Percentiles rank a stretch among this genome's conserved stretches.
phyloP scores from a whole-genome alignment of 768 basidiomycete genomes.

The Lentinula sp. region DNA sequence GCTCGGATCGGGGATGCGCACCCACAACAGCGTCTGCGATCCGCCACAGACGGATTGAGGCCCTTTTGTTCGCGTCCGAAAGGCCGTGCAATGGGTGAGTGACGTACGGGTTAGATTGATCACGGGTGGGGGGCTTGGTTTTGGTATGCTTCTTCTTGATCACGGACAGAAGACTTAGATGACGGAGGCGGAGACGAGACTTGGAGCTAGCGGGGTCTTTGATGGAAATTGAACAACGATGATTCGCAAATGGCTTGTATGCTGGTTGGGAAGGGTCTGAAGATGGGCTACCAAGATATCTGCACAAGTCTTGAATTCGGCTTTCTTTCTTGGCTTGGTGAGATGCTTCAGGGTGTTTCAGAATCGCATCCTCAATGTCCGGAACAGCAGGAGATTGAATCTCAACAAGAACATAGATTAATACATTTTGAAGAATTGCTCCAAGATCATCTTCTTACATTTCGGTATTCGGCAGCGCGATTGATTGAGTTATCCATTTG shows the following conservation, averaged over 20 bases:
- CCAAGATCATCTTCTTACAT: not conserved
- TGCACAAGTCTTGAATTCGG: not conserved
- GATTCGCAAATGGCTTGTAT: conserved; percentile 1
- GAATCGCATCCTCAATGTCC: not conserved
- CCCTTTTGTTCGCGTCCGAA: not conserved
- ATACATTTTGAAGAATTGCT: not conserved
- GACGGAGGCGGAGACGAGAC: not conserved
- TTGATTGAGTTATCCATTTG: not conserved
- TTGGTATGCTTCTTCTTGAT: not conserved
- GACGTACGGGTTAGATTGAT: not conserved
- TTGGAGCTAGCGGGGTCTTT: not conserved
- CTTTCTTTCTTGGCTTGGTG: not conserved
- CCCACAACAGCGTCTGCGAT: not conserved
- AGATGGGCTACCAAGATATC: not conserved
- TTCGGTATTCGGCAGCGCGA: not conserved
- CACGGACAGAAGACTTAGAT: not conserved
- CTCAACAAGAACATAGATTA: not conserved
- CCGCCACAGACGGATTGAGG: not conserved
- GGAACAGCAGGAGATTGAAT: not conserved
- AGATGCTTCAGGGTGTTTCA: not conserved
- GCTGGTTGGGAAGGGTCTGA: not conserved
- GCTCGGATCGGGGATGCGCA: not conserved
- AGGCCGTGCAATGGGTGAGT: not conserved
- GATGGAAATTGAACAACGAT: not conserved
- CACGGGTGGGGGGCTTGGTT: not conserved